Percentiles rank a stretch among this genome's conserved stretches.
These are phyloP conservation scores for Xylaria sp. DNA, from an alignment of 2,329 filamentous ascomycete genomes.

Conservation along the genomic window DNA sequence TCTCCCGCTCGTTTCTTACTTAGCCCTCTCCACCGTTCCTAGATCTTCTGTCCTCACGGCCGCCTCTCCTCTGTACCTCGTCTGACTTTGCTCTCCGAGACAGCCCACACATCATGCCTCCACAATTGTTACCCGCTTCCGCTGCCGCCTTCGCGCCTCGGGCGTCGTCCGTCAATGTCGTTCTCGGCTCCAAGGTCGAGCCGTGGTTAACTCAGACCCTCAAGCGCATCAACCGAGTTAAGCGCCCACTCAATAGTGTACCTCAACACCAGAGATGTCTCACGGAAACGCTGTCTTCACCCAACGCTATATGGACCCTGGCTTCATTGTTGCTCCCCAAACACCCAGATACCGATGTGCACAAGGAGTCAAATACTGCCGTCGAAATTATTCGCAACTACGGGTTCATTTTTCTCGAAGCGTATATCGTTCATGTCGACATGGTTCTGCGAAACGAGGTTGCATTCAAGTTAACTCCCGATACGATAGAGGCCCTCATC, in stretches of 20 bases:
- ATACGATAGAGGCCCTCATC: constrained; percentile 91
- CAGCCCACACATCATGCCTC: constrained; percentile 74
- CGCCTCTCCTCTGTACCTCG: constrained; percentile 38
- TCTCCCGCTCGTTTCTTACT: constrained; percentile 38
- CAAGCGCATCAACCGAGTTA: constrained; percentile 96
- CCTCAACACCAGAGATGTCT: constrained; percentile 95
- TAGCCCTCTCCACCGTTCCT: constrained; percentile 44
- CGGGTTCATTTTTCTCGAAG: constrained; percentile 91
- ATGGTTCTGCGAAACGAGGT: constrained; percentile 98
- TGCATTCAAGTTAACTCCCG: constrained; percentile 94
- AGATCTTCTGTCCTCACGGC: constrained; percentile 48
- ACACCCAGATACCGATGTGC: constrained; percentile 84
- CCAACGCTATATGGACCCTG: constrained; percentile 93
- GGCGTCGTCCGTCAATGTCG: constrained; percentile 89
- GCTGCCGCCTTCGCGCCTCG: constrained; percentile 95
- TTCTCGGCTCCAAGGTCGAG: constrained; percentile 90
- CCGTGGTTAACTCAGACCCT: constrained; percentile 96
- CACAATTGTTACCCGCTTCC: constrained; percentile 92
- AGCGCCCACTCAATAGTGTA: constrained; percentile 96
- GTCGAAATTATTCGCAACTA: constrained; percentile 92
- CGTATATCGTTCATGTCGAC: constrained; percentile 98
- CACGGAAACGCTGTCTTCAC: constrained; percentile 89
- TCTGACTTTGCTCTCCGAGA: constrained; percentile 21
- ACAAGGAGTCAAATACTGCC: constrained; percentile 82
- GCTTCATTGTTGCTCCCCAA: constrained; percentile 93